These are phyloP conservation scores for Serendipita sp. DNA, from an alignment of 768 basidiomycete species.

Conservation along the genomic window DNA sequence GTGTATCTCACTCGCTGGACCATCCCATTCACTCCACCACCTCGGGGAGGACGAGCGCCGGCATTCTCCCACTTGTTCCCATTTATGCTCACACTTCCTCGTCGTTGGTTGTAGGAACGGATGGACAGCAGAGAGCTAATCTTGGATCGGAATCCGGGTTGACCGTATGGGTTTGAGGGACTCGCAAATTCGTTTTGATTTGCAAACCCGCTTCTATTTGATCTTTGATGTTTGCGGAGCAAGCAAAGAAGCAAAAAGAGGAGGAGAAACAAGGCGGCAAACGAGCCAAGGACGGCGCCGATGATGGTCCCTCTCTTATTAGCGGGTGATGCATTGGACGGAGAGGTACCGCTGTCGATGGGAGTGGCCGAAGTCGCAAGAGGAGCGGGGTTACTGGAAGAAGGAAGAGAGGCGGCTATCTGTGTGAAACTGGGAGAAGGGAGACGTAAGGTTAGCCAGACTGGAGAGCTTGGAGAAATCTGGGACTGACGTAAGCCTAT, in stretches of 20 bases:
- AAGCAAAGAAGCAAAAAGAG: background rate
- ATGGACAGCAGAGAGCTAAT: background rate
- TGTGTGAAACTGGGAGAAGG: background rate
- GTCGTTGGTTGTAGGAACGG: background rate
- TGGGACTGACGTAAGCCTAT: background rate
- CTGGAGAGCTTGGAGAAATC: background rate
- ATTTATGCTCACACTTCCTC: background rate
- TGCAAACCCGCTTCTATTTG: background rate
- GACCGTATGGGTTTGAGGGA: background rate
- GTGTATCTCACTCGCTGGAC: background rate
- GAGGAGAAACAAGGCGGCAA: background rate
- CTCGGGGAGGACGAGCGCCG: background rate
- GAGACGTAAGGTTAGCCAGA: background rate
- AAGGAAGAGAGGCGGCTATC: background rate
- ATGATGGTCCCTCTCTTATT: background rate
- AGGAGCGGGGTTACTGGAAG: background rate
- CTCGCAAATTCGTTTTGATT: background rate
- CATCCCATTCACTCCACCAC: background rate
- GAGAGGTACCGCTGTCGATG: background rate
- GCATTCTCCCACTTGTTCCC: background rate
- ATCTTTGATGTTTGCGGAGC: background rate
- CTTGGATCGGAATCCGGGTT: background rate
- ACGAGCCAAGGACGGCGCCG: background rate
- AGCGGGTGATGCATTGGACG: background rate
- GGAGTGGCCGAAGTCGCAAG: background rate